Base-by-base conservation (phyloP, 257 asterid species). In the Handroanthus guayacan region DNA sequence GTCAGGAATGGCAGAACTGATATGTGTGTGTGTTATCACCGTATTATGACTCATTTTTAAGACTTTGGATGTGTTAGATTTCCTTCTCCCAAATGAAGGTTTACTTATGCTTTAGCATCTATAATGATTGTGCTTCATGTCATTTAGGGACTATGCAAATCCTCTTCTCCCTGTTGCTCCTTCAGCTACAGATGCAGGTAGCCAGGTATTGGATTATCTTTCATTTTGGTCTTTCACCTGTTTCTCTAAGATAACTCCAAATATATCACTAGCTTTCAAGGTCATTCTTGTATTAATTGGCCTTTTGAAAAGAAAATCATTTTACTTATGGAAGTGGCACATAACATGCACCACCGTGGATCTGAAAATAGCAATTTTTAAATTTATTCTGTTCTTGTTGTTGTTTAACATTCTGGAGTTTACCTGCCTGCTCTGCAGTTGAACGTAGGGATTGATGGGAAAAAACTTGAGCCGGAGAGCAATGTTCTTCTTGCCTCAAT, bases 401-500 rank as follows among this genome's bases (percentile, higher is more conserved):
- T 31, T 48, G 61, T 34, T 67, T 5, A 5, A 4, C 47, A 25
- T 47, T 47, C 4, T 48, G 63, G 38, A 18, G 13, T 20, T 57
- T 38, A 20, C 63, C 63, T 20, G 57, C 63, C 11, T 57, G 38
- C 63, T 57, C 9, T 57, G 39, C 97, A 95, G 98, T 83, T 92
- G 71, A 91, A 69, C 67, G 64, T 89, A 67, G 99, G 98, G 75
- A 81, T 84, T 76, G 97, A 95, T 88, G 97, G 97, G 72, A 91
- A 85, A 84, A 91, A 89, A 76, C 54, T 91, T 83, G 99, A 95
- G 79, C 92, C 97, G 11, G 98, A 92, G 84, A 95, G 99, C 84
- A 95, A 95, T 84, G 99, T 95, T 72, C 93, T 95, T 70, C 98
- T 95, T 75, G 99, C 99, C 69, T 91, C 99, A 9, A 91, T 95